phyloP scores from a whole-genome alignment of 352 stramenopile genomes.

The Phytophthora hibernalis region DNA sequence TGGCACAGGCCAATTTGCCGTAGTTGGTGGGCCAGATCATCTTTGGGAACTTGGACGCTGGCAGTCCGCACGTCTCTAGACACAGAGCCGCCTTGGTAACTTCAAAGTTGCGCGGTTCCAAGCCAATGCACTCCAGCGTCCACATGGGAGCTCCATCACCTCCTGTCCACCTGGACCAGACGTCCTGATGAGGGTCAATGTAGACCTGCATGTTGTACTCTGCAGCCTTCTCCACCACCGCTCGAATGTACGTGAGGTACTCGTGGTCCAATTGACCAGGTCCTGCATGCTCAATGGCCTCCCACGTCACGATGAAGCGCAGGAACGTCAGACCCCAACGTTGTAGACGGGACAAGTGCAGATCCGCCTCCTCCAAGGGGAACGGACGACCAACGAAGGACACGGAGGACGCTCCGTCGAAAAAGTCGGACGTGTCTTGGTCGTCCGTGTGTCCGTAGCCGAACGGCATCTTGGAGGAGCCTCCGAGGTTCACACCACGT shows the following conservation, averaged over 20 bases:
- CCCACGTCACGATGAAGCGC: slow-evolving; percentile 90
- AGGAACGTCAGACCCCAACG: slow-evolving; percentile 86
- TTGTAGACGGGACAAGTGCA: slow-evolving; percentile 75
- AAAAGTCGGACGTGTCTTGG: slow-evolving; percentile 46
- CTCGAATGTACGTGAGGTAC: slow-evolving; percentile 83
- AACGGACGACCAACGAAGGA: slow-evolving; percentile 83
- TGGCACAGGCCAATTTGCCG: slow-evolving; percentile 84
- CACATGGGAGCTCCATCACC: slow-evolving; percentile 88
- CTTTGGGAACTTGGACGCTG: slow-evolving; percentile 65
- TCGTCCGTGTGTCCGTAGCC: slow-evolving; percentile 40
- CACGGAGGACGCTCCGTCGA: slow-evolving; percentile 55
- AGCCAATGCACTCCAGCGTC: slow-evolving; percentile 82
- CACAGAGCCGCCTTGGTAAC: slow-evolving; percentile 76
- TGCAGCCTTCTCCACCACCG: slow-evolving; percentile 62
- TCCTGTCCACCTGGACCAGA: slow-evolving; percentile 89
- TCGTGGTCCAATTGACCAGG: slow-evolving; percentile 83
- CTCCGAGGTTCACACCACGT: slow-evolving; percentile 69
- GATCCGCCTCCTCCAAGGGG: slow-evolving; percentile 76
- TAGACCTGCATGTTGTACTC: slow-evolving; percentile 79
- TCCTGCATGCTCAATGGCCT: slow-evolving; percentile 87
- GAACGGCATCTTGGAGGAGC: slow-evolving; percentile 70
- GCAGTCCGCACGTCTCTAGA: slow-evolving; percentile 55
- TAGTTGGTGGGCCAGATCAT: slow-evolving; percentile 95
- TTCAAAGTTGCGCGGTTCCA: slow-evolving; percentile 80
- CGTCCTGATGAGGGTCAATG: slow-evolving; percentile 91